Evolutionary conservation across 441 rosid species (phyloP).

Genomic region (Adansonia rubrostipa): DNA sequence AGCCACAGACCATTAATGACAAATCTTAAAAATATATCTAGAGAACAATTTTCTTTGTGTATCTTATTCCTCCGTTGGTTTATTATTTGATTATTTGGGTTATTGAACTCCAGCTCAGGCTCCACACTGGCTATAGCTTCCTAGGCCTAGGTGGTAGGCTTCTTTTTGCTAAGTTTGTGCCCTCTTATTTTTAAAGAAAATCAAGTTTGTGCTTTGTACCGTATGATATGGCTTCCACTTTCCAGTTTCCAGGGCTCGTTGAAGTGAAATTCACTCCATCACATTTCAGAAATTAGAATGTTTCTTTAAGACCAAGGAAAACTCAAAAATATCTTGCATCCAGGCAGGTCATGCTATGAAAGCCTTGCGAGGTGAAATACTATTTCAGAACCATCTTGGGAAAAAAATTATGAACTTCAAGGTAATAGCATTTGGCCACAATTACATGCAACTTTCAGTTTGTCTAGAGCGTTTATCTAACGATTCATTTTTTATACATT

Average conservation of each 20-base stretch:
- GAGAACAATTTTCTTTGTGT: too few relatives aligned
- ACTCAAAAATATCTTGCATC: background rate
- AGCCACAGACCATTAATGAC: background rate
- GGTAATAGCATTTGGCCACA: background rate
- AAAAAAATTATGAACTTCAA: background rate
- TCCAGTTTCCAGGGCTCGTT: background rate
- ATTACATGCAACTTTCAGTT: background rate
- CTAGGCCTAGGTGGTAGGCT: too few relatives aligned
- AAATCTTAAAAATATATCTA: too few relatives aligned
- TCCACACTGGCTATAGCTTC: too few relatives aligned
- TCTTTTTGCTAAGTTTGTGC: too few relatives aligned
- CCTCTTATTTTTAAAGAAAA: too few relatives aligned
- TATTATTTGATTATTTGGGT: too few relatives aligned
- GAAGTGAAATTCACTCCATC: background rate
- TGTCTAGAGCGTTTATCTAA: too few relatives aligned
- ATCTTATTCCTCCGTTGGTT: too few relatives aligned
- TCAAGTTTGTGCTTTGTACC: background rate
- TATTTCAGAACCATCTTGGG: background rate
- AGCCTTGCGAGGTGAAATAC: background rate
- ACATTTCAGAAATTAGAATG: background rate
- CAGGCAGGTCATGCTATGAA: background rate
- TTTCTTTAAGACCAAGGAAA: background rate
- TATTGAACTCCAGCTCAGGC: too few relatives aligned
- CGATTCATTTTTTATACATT: too few relatives aligned
- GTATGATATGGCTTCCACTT: background rate